A percentile compares a stretch with the other conserved stretches of the same genome.
These are phyloP conservation scores for Codiaeum variegatum DNA, from an alignment of 441 rosid species.

Conservation along the genomic window DNA sequence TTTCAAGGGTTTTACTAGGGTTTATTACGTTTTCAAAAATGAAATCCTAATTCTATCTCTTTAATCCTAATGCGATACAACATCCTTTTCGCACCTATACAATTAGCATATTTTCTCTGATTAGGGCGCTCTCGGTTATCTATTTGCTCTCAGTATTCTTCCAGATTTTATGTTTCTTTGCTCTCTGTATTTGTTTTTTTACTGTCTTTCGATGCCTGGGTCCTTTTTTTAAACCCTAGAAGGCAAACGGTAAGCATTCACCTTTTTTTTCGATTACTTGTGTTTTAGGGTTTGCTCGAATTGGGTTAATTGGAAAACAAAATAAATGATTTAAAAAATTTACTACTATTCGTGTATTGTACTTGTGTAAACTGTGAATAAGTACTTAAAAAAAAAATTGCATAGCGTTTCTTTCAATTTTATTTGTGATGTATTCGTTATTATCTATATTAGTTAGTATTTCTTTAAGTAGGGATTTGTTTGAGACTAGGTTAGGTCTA, in stretches of 20 bases:
- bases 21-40: slow-evolving; percentile 2
- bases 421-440: background rate
- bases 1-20: slow-evolving; percentile 17
- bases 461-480: background rate
- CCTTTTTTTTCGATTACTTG: background rate
- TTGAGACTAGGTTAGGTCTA: background rate
- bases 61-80: background rate
- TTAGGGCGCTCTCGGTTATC: background rate
- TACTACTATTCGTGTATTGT: background rate
- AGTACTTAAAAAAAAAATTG: no score
- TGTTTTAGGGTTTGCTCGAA: slow-evolving; percentile 14
- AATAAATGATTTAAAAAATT: background rate
- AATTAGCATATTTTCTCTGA: background rate
- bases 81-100: background rate
- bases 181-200: background rate
- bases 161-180: background rate
- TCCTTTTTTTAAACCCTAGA: slow-evolving; percentile 3
- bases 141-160: background rate
- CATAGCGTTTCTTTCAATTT: background rate
- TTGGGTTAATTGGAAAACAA: background rate
- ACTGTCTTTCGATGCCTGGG: background rate
- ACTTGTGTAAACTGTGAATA: background rate
- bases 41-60: background rate
- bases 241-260: slow-evolving; percentile 9
- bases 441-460: no score